A percentile compares a stretch with the other conserved stretches of the same genome.
phyloP scores from a whole-genome alignment of 345 rosid species.

The Boechera retrofracta region DNA sequence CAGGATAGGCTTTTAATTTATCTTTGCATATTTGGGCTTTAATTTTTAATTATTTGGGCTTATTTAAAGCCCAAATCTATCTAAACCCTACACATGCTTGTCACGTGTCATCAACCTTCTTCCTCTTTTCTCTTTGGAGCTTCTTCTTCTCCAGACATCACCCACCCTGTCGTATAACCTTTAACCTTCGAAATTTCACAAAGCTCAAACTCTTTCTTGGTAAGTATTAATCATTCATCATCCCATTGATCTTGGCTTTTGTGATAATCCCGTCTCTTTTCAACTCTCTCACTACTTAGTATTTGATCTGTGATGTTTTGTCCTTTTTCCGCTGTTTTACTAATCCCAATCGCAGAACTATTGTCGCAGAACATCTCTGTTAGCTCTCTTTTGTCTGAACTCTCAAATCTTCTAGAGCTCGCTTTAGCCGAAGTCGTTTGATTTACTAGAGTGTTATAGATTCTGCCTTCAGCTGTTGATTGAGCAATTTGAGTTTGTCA shows the following conservation, averaged over 20 bases:
- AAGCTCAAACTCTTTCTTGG: not conserved
- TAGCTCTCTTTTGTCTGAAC: not conserved
- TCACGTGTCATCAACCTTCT: slow-evolving; percentile 25
- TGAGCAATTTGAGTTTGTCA: not conserved
- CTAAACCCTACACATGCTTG: slow-evolving; percentile 42
- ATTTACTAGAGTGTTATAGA: not conserved
- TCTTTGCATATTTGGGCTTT: slow-evolving; percentile 5
- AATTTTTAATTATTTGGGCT: slow-evolving; percentile 2
- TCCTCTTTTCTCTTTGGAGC: not conserved
- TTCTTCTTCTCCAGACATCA: not conserved
- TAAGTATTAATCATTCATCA: not conserved
- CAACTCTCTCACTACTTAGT: not conserved
- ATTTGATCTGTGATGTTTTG: slow-evolving; percentile 9
- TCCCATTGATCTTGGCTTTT: not conserved
- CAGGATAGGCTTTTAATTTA: slow-evolving; percentile 2
- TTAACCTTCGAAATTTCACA: slow-evolving; percentile 16
- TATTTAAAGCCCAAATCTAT: not conserved
- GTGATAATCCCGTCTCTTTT: not conserved
- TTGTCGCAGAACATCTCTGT: not conserved
- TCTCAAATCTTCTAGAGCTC: not conserved
- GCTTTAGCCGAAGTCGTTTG: not conserved
- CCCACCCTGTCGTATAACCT: not conserved
- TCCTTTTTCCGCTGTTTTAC: not conserved
- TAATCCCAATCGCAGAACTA: not conserved
- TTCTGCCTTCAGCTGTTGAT: not conserved